A percentile compares a stretch with the other conserved stretches of the same genome.
Conservation (phyloP, 352 stramenopile genomes). For the Phytophthora aleatoria region DNA sequence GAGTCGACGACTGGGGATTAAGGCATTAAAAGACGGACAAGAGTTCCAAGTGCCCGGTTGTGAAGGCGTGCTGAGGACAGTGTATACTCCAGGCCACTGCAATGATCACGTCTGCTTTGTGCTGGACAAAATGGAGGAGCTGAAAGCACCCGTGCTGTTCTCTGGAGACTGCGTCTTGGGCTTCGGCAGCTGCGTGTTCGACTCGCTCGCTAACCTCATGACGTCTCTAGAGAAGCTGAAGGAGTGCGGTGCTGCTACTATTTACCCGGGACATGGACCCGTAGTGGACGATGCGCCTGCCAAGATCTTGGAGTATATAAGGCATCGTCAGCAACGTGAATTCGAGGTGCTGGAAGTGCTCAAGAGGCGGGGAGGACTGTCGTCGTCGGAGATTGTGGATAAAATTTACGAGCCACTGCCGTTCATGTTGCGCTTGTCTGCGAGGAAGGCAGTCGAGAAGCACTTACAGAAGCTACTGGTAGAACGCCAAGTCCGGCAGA, state of each 20-base stretch:
- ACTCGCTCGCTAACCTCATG: slow-evolving; percentile 85
- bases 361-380: slow-evolving; percentile 26
- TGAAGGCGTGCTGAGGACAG: slow-evolving; percentile 41
- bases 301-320: slow-evolving; percentile 82
- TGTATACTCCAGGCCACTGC: slow-evolving; percentile 88
- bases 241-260: slow-evolving; percentile 37
- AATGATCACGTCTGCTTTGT: slow-evolving; percentile 87
- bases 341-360: slow-evolving; percentile 62
- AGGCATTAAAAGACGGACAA: slow-evolving; percentile 43
- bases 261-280: slow-evolving; percentile 81
- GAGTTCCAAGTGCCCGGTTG: slow-evolving; percentile 37
- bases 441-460: slow-evolving; percentile 58
- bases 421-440: slow-evolving; percentile 55
- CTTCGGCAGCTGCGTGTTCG: slow-evolving; percentile 85
- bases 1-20: slow-evolving; percentile 51
- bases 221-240: slow-evolving; percentile 62
- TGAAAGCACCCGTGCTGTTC: slow-evolving; percentile 52
- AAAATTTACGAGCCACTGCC: slow-evolving; percentile 63
- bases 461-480: slow-evolving; percentile 67
- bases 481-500: slow-evolving; percentile 43
- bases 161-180: slow-evolving; percentile 88
- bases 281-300: slow-evolving; percentile 61
- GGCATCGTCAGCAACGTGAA: slow-evolving; percentile 76
- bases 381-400: slow-evolving; percentile 52
- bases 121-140: slow-evolving; percentile 37